Evolutionary conservation across 495 filamentous ascomycete genomes (phyloP).

Genomic region (Hypoxylon lienhwacheense): DNA sequence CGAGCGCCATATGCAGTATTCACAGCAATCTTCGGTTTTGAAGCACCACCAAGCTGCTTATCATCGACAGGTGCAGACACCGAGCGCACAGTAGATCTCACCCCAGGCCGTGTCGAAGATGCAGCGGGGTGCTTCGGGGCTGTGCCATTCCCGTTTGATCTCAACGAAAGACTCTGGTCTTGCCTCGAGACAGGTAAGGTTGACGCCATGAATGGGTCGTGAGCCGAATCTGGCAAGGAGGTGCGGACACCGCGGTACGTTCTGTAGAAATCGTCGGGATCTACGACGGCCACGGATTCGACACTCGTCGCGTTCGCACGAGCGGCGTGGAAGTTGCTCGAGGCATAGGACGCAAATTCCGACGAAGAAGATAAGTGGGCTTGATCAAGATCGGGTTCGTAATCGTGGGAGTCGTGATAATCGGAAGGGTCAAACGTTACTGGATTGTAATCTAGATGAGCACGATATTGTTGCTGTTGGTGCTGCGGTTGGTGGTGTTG

Average conservation of each 20-base stretch:
- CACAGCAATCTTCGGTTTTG: slow-evolving; percentile 37
- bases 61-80: slow-evolving; percentile 55
- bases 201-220: slow-evolving; percentile 42
- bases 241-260: slow-evolving; percentile 46
- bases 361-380: slow-evolving; percentile 21
- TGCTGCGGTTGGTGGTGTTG: slow-evolving; percentile 14
- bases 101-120: slow-evolving; percentile 31
- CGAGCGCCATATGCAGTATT: slow-evolving; percentile 32
- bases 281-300: slow-evolving; percentile 41
- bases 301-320: slow-evolving; percentile 42
- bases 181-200: slow-evolving; percentile 38
- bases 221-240: slow-evolving; percentile 21
- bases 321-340: slow-evolving; percentile 43
- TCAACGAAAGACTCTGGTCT: slow-evolving; percentile 28
- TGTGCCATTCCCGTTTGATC: slow-evolving; percentile 43
- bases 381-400: slow-evolving; percentile 13
- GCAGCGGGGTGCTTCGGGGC: slow-evolving; percentile 43
- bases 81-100: slow-evolving; percentile 46
- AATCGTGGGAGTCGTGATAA: slow-evolving; percentile 30
- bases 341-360: slow-evolving; percentile 42
- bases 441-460: slow-evolving; percentile 18
- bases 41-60: slow-evolving; percentile 32
- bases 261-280: slow-evolving; percentile 58
- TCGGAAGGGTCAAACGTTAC: slow-evolving; percentile 23
- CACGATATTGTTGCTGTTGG: slow-evolving; percentile 18